A percentile compares a stretch with the other conserved stretches of the same genome.
phyloP scores from a whole-genome alignment of 306 rosid species.

The Aeschynomene evenia region DNA sequence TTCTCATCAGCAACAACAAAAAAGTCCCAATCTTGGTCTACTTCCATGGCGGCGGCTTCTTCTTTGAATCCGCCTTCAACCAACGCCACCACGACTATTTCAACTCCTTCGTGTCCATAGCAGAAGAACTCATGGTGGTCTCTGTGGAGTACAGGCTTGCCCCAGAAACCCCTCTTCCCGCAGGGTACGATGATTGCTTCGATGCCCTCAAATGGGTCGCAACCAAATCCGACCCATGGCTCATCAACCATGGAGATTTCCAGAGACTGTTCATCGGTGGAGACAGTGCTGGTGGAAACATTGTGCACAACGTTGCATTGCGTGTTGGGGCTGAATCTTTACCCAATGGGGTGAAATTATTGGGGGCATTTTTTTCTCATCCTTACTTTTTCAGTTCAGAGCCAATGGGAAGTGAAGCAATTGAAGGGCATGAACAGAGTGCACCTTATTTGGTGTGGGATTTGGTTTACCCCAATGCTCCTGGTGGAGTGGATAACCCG shows the following conservation, averaged over 20 bases:
- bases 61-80: conserved; percentile 35
- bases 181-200: conserved; percentile 33
- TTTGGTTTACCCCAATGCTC: background rate
- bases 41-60: conserved; percentile 34
- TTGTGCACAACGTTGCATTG: conserved; percentile 26
- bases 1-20: background rate
- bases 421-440: conserved; percentile 4
- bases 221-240: conserved; percentile 26
- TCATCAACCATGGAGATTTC: conserved; percentile 39
- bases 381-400: conserved; percentile 30
- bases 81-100: conserved; percentile 7
- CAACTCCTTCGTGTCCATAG: conserved; percentile 34
- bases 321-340: conserved; percentile 35
- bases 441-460: background rate
- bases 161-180: conserved; percentile 31
- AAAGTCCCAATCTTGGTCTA: conserved; percentile 34
- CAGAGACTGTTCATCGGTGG: conserved; percentile 23
- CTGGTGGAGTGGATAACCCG: conserved; percentile 31
- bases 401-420: conserved; percentile 17
- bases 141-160: conserved; percentile 38
- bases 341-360: background rate
- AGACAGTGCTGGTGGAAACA: conserved; percentile 39
- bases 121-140: conserved; percentile 5
- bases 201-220: conserved; percentile 33
- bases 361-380: conserved; percentile 31